A percentile compares a stretch with the other conserved stretches of the same genome.
phyloP scores from a whole-genome alignment of 179 eudicot genomes.

The Silene noctiflora region DNA sequence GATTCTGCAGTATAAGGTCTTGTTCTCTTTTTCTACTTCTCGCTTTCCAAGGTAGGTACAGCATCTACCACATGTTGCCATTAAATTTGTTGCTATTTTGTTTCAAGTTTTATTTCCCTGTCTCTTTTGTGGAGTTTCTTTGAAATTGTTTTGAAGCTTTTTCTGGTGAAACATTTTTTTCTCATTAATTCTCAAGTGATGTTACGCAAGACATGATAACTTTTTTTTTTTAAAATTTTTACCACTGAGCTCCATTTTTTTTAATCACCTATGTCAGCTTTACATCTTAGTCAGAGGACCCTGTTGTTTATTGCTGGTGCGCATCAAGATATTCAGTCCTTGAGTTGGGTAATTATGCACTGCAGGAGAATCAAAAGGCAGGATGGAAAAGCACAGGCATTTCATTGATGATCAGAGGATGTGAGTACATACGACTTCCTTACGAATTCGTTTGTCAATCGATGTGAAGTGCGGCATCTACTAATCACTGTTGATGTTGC shows the following conservation, averaged over 20 bases:
- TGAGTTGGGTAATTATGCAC: slow-evolving; percentile 24
- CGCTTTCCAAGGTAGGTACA: not conserved
- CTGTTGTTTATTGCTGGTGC: slow-evolving; percentile 12
- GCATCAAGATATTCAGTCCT: slow-evolving; percentile 16
- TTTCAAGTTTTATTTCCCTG: not conserved
- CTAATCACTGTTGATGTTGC: not conserved
- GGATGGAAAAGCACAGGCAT: slow-evolving; percentile 9
- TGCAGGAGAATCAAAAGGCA: slow-evolving; percentile 25
- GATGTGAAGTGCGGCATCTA: not conserved
- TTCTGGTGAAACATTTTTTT: not conserved
- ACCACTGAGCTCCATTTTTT: not conserved
- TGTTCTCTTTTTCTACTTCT: slow-evolving; percentile 9
- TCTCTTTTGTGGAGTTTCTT: not conserved
- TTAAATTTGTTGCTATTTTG: not conserved
- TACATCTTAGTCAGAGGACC: slow-evolving; percentile 16
- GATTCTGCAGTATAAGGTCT: slow-evolving; percentile 20
- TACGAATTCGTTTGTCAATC: slow-evolving; percentile 10
- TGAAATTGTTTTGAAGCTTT: not conserved
- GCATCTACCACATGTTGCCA: not conserved
- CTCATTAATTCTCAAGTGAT: not conserved
- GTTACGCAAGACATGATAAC: not conserved
- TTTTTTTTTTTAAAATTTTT: not conserved
- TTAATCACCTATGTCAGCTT: not conserved
- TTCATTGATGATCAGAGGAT: not conserved
- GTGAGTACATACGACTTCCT: slow-evolving; percentile 4